Evolutionary conservation across 768 basidiomycete species (phyloP).

Genomic region (Cytidiella melzeri): DNA sequence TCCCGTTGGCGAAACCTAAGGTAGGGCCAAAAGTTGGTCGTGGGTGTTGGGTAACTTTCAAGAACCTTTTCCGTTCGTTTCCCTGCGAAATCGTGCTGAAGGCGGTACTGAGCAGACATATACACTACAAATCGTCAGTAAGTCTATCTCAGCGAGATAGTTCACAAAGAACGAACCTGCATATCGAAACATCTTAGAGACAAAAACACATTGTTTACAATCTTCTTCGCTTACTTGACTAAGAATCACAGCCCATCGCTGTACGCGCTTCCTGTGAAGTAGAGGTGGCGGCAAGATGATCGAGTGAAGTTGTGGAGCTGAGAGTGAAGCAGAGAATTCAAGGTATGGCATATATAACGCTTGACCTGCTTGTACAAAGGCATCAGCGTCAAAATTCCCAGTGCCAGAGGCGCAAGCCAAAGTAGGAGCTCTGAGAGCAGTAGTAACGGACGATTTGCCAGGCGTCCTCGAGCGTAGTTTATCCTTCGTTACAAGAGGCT

Average conservation of each 20-base stretch:
- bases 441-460: no score
- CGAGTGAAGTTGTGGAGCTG: constrained; percentile 25
- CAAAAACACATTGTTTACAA: constrained; percentile 39
- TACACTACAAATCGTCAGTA: constrained; percentile 39
- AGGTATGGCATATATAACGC: no score
- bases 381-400: no score
- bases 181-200: constrained; percentile 58
- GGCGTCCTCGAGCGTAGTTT: no score
- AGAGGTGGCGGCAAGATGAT: constrained; percentile 55
- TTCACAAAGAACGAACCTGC: constrained; percentile 38
- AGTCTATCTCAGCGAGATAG: background rate
- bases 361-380: no score
- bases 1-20: constrained; percentile 46
- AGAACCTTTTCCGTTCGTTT: constrained; percentile 37
- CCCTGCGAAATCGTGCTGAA: constrained; percentile 44
- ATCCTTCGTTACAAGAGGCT: constrained; percentile 13
- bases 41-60: constrained; percentile 32
- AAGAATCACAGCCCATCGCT: constrained; percentile 47
- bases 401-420: no score
- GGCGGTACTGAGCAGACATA: constrained; percentile 49
- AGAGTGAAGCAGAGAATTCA: constrained; percentile 27
- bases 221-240: constrained; percentile 40
- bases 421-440: no score
- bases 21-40: constrained; percentile 72
- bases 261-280: constrained; percentile 50